These are phyloP conservation scores for Sordariomycetes sp. DNA, from an alignment of 2,329 filamentous ascomycete species.

Conservation along the genomic window DNA sequence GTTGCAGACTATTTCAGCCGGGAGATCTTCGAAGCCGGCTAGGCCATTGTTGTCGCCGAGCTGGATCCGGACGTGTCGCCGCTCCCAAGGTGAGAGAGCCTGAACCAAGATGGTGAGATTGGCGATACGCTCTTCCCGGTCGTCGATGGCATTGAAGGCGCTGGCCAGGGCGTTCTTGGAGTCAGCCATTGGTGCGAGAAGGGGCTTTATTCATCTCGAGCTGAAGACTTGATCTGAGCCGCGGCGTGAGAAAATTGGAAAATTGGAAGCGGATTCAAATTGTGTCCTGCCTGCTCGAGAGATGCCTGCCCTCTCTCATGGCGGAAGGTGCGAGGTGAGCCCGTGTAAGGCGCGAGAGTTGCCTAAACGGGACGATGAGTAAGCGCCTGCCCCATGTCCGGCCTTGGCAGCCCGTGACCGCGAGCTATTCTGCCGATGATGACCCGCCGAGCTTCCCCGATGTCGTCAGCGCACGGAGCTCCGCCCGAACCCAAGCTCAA, in stretches of 20 bases:
- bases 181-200: neutral
- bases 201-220: neutral
- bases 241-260: neutral
- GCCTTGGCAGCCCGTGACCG: neutral
- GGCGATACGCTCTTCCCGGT: neutral
- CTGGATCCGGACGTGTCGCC: neutral
- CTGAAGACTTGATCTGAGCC: neutral
- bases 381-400: neutral
- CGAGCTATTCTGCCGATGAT: neutral
- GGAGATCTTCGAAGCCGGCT: constrained; percentile 9
- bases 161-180: neutral
- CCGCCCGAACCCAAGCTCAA: neutral
- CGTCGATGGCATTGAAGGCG: neutral
- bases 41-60: neutral
- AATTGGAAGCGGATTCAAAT: neutral
- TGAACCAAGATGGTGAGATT: neutral
- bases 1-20: constrained; percentile 15
- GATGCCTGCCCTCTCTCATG: too few relatives aligned
- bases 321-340: too few relatives aligned
- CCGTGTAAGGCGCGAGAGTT: neutral
- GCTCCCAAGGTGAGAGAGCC: neutral
- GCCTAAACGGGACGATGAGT: neutral
- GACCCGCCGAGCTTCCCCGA: neutral
- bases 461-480: neutral
- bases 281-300: too few relatives aligned